Conservation (phyloP, 2,329 filamentous ascomycete species). For the Cercospora nicotianae region DNA sequence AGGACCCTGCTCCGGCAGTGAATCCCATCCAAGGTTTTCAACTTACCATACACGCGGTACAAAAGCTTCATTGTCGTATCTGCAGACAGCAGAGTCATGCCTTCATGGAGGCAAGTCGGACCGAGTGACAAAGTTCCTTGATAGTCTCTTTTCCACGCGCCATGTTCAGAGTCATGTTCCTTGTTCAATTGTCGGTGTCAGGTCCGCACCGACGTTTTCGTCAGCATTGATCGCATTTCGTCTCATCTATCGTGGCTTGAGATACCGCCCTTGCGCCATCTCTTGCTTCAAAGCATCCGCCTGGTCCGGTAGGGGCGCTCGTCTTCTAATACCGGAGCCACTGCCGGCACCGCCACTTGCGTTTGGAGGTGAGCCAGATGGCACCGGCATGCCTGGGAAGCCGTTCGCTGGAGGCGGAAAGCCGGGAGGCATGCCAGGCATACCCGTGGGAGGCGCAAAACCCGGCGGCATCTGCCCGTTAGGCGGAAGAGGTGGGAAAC, state of each 20-base stretch:
- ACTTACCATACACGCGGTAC: not conserved
- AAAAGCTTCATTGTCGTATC: not conserved
- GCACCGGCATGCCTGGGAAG: constrained; percentile 34
- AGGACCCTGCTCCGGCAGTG: not conserved
- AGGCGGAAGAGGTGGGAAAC: constrained; percentile 31
- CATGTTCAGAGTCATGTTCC: not conserved
- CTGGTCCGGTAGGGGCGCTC: constrained; percentile 77
- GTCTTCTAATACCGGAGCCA: constrained; percentile 49
- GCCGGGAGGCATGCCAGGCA: constrained; percentile 24
- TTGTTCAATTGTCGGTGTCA: not conserved
- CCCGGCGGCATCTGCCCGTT: constrained; percentile 31
- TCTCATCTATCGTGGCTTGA: constrained; percentile 37
- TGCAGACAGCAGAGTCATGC: not conserved
- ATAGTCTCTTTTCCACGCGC: not conserved
- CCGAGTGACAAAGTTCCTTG: not conserved
- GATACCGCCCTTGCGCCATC: constrained; percentile 61
- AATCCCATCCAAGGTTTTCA: not conserved
- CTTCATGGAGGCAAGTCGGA: not conserved
- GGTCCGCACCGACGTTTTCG: not conserved
- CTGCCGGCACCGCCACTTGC: constrained; percentile 22
- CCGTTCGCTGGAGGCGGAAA: constrained; percentile 30
- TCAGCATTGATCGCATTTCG: not conserved
- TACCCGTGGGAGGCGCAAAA: constrained; percentile 30
- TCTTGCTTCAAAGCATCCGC: constrained; percentile 78
- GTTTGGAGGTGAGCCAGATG: constrained; percentile 17